Evolutionary conservation across 1,284 basidiomycete species (phyloP).

Genomic region (Malassezia psittaci): DNA sequence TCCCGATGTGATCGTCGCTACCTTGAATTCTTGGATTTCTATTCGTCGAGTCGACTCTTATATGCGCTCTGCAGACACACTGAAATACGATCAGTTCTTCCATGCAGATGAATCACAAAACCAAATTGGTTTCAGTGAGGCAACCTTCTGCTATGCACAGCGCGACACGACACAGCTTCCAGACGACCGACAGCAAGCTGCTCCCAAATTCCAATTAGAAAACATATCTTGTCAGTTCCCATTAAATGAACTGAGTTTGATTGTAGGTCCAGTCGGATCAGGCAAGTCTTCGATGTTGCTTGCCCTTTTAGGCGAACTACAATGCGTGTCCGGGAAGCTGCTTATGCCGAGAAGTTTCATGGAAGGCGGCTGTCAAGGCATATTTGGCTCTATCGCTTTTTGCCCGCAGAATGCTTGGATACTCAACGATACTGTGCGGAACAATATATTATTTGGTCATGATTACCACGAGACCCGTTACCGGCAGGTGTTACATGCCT

Average conservation of each 20-base stretch:
- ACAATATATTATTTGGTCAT: conserved; percentile 23
- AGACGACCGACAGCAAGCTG: not conserved
- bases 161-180: not conserved
- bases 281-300: conserved; percentile 25
- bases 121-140: conserved; percentile 51
- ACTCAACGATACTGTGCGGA: conserved; percentile 19
- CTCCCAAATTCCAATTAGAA: conserved; percentile 1
- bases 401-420: conserved; percentile 22
- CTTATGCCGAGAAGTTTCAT: conserved; percentile 2
- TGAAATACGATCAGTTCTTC: conserved; percentile 51
- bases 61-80: conserved; percentile 52
- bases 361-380: conserved; percentile 48
- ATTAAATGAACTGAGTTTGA: conserved; percentile 52
- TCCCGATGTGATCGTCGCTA: conserved; percentile 47
- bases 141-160: conserved; percentile 42
- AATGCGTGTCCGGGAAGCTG: conserved; percentile 1
- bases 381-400: conserved; percentile 52
- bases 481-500: conserved; percentile 17
- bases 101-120: conserved; percentile 10
- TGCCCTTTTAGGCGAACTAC: conserved; percentile 22
- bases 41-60: conserved; percentile 47
- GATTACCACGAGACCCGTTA: conserved; percentile 20
- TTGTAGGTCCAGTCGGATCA: conserved; percentile 18
- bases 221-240: conserved; percentile 56
- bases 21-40: conserved; percentile 39